phyloP scores from a whole-genome alignment of 129 eudicot genomes.

The Pittosporum tobira region DNA sequence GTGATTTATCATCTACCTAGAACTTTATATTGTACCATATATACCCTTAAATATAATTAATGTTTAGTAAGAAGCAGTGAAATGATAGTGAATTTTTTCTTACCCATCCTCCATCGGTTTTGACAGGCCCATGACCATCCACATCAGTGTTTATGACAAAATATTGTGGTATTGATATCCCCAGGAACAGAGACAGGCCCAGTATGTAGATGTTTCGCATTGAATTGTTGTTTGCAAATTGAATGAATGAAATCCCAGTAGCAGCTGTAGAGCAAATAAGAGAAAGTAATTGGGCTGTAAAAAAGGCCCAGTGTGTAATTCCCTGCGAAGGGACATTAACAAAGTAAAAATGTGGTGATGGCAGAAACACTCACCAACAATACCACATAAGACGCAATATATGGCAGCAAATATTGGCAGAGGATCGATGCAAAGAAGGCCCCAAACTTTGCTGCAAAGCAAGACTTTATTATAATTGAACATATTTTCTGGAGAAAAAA shows the following conservation, averaged over 20 bases:
- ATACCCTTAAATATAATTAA: too few relatives aligned
- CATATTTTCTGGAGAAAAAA: not conserved
- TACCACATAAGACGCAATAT: constrained; percentile 75
- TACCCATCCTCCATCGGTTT: constrained; percentile 83
- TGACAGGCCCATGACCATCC: constrained; percentile 62
- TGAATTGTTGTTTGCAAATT: constrained; percentile 80
- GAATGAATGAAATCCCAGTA: constrained; percentile 70
- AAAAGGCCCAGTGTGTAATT: too few relatives aligned
- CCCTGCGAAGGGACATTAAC: not conserved
- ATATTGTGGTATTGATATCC: constrained; percentile 88
- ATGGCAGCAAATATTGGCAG: constrained; percentile 86
- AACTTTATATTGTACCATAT: too few relatives aligned
- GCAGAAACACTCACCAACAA: constrained; percentile 62
- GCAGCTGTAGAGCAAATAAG: constrained; percentile 56
- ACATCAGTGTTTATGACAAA: constrained; percentile 57
- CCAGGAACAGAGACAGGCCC: constrained; percentile 78
- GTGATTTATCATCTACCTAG: too few relatives aligned
- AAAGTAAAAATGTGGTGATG: not conserved
- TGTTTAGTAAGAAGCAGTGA: not conserved
- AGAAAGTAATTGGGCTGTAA: too few relatives aligned
- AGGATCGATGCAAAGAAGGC: constrained; percentile 95
- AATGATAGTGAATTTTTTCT: constrained; percentile 15
- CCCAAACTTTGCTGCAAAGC: constrained; percentile 84
- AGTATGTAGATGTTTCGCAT: constrained; percentile 80
- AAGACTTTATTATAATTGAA: constrained; percentile 4